These are phyloP conservation scores for Cutaneotrichosporon daszewskae DNA, from an alignment of 1,284 basidiomycete species.

Conservation along the genomic window DNA sequence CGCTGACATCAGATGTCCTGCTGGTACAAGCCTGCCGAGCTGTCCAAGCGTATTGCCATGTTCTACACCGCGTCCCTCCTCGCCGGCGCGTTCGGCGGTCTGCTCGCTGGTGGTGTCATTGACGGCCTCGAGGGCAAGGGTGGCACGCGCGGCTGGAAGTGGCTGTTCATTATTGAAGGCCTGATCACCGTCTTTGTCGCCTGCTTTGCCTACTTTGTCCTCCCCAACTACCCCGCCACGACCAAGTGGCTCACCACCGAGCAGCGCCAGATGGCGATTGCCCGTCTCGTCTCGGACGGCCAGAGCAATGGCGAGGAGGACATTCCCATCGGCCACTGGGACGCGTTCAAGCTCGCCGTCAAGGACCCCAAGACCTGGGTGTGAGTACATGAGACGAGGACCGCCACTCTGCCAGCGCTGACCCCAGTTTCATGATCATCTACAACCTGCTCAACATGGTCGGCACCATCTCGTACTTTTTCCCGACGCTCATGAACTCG, in stretches of 20 bases:
- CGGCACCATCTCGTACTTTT: conserved; percentile 48
- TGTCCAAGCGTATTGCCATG: conserved; percentile 31
- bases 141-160: conserved; percentile 34
- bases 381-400: too few relatives aligned
- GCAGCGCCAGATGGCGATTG: conserved; percentile 25
- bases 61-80: conserved; percentile 21
- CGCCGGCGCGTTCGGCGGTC: conserved; percentile 42
- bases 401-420: too few relatives aligned
- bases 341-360: conserved; percentile 23
- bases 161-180: conserved; percentile 46
- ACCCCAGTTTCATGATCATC: conserved; percentile 15
- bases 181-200: conserved; percentile 36
- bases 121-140: conserved; percentile 27
- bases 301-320: conserved; percentile 21
- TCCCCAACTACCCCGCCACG: conserved; percentile 42
- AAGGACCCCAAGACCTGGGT: conserved; percentile 39
- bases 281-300: conserved; percentile 16
- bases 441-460: conserved; percentile 42
- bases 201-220: conserved; percentile 37
- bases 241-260: conserved; percentile 38
- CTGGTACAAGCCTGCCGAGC: conserved; percentile 44
- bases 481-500: conserved; percentile 41
- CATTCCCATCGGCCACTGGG: conserved; percentile 21
- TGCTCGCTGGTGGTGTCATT: conserved; percentile 41
- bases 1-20: too few relatives aligned